phyloP scores from a whole-genome alignment of 495 filamentous ascomycete genomes.

The Xylaria grammica region DNA sequence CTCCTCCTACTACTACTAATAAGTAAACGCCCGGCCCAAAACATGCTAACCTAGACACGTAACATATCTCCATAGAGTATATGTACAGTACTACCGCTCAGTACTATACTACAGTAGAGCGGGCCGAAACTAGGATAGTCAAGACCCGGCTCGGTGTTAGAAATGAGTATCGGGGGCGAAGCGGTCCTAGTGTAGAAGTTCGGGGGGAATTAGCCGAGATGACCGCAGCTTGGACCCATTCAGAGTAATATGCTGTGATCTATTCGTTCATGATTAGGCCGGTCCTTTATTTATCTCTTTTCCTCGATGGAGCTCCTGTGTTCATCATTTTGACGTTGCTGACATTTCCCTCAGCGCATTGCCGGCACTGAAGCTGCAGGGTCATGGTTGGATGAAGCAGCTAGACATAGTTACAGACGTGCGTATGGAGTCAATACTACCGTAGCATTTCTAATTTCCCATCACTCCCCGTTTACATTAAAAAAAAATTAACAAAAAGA shows the following conservation, averaged over 20 bases:
- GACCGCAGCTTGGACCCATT: constrained; percentile 13
- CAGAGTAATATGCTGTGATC: constrained; percentile 7
- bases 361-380: constrained; percentile 20
- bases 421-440: constrained; percentile 9
- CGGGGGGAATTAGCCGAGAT: constrained; percentile 14
- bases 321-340: background rate
- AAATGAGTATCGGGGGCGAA: constrained; percentile 16
- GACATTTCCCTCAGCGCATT: constrained; percentile 4
- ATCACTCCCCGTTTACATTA: background rate
- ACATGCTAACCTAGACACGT: background rate
- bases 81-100: too few relatives aligned
- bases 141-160: constrained; percentile 16
- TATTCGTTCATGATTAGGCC: background rate
- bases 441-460: constrained; percentile 18
- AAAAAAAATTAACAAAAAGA: too few relatives aligned
- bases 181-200: constrained; percentile 16
- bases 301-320: background rate
- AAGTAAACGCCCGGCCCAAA: too few relatives aligned
- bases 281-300: background rate
- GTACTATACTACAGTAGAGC: background rate
- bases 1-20: too few relatives aligned
- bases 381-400: constrained; percentile 15
- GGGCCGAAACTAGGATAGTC: constrained; percentile 12
- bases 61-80: background rate
- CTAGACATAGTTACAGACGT: background rate